Evolutionary conservation across 2,329 filamentous ascomycete genomes (phyloP).

Genomic region (Exophiala aquamarina): DNA sequence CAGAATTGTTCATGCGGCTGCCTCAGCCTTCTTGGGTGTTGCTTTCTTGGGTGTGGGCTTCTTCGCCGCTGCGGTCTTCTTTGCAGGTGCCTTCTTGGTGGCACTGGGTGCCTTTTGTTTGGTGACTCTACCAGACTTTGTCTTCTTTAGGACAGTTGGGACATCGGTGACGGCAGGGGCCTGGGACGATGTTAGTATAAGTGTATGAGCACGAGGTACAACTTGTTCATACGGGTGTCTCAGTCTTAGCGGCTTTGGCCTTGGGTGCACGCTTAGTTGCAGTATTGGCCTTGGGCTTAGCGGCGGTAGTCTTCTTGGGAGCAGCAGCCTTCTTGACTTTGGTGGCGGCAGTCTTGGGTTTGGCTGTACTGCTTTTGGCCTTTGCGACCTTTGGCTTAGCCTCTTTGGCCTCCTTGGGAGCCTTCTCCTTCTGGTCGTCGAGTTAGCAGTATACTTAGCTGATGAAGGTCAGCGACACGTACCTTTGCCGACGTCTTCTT

Average conservation of each 20-base stretch:
- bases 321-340: constrained; percentile 52
- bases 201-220: not conserved
- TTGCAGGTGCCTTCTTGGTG: constrained; percentile 47
- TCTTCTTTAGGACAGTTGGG: constrained; percentile 71
- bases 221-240: constrained; percentile 28
- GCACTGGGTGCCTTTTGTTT: constrained; percentile 59
- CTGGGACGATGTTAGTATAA: constrained; percentile 38
- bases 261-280: constrained; percentile 40
- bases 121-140: constrained; percentile 81
- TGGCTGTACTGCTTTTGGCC: constrained; percentile 35
- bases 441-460: constrained; percentile 6
- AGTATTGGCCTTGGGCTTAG: constrained; percentile 54
- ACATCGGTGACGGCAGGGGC: constrained; percentile 69
- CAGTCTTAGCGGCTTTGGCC: constrained; percentile 30
- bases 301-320: constrained; percentile 54
- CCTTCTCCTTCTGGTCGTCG: constrained; percentile 27
- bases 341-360: constrained; percentile 47
- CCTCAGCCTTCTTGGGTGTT: constrained; percentile 41
- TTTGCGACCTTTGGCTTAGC: constrained; percentile 35
- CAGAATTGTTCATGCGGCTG: constrained; percentile 22
- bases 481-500: constrained; percentile 38
- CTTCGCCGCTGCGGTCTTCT: constrained; percentile 46
- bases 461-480: not conserved
- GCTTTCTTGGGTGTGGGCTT: constrained; percentile 46
- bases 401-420: constrained; percentile 27